Base-by-base conservation (phyloP, 495 filamentous ascomycete species). In the Melanomma pulvis-pyrius region DNA sequence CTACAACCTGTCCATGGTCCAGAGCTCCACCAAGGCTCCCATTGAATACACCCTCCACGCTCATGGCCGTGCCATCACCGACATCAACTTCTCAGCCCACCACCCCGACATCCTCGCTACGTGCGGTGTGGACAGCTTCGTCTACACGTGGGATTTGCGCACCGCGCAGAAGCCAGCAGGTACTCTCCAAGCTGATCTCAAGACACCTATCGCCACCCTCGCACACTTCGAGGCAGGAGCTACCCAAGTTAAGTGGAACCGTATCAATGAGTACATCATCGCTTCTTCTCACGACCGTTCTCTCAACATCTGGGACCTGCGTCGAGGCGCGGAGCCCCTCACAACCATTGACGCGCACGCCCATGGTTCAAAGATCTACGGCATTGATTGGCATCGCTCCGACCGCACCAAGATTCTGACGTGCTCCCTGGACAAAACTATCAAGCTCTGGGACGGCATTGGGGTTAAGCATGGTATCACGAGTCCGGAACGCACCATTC, bases 311-410 rank as follows among this genome's bases (percentile, higher is more conserved):
- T 98, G 93, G 93, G 93, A 98, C 77, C 86, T 89, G 66, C 82
- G 93, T 47, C 91, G 88, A 75, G 86, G 92, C 1, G 90, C 90
- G 15, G 82, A 84, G 53, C 92, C 92, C 17, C 77, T 98, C 30
- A 85, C 86, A 34, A 92, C 90, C 39, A 94, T 97, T 49, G 84
- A 87, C 71, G 93, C 93, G 0, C n/a, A 87, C 71, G 39, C 39
- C 39, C 93, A 98, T 73, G 86, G 86, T n/a, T 96, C 92, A 12
- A 97, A 97, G 74, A 97, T 98, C 44, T 97, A 97, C 75, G 93
- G 93, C 13, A 81, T 98, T 22, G 93, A 97, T 77, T 98, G 93
- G 93, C 92, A 94, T 73, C 84, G 93, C 65, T 87, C 88, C 0
- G 81, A 87, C 36, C 72, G 86, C 7, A 86, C 85, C 9, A 86